phyloP scores from a whole-genome alignment of 495 filamentous ascomycete species.

The Trichoderma gamsii region DNA sequence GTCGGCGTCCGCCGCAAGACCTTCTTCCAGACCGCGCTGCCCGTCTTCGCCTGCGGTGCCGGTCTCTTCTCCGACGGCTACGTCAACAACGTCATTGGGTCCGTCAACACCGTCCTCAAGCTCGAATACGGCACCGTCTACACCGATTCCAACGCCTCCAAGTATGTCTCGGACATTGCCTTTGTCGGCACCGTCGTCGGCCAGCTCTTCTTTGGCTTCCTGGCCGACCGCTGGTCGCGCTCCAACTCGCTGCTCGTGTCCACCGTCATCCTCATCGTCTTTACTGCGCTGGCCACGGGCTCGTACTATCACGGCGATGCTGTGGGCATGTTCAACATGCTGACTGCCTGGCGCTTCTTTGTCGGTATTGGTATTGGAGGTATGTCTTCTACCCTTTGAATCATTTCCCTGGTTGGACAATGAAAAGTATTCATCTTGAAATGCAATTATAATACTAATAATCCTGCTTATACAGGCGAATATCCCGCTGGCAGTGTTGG shows the following conservation, averaged over 20 bases:
- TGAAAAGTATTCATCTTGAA: no score
- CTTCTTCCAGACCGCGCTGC: conserved; percentile 26
- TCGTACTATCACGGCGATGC: conserved; percentile 62
- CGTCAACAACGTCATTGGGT: conserved; percentile 81
- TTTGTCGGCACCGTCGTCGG: conserved; percentile 88
- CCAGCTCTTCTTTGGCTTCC: conserved; percentile 74
- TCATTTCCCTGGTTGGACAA: background rate
- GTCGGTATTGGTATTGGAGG: conserved; percentile 58
- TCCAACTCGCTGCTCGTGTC: conserved; percentile 75
- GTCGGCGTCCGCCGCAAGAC: background rate
- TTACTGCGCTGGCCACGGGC: conserved; percentile 73
- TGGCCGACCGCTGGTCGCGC: conserved; percentile 76
- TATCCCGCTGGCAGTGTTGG: conserved; percentile 87
- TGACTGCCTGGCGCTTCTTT: conserved; percentile 83
- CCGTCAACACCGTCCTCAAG: conserved; percentile 64
- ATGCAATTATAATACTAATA: conserved; percentile 25
- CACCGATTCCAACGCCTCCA: conserved; percentile 55
- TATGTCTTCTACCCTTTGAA: conserved; percentile 23
- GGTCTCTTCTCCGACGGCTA: conserved; percentile 90
- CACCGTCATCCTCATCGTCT: conserved; percentile 75
- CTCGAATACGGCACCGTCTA: conserved; percentile 60
- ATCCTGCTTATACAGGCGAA: conserved; percentile 48
- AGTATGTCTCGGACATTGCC: conserved; percentile 69
- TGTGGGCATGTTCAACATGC: conserved; percentile 67
- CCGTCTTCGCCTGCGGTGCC: conserved; percentile 74